A percentile compares a stretch with the other conserved stretches of the same genome.
These are phyloP conservation scores for Boletus subcaerulescens DNA, from an alignment of 768 basidiomycete species.

Conservation along the genomic window DNA sequence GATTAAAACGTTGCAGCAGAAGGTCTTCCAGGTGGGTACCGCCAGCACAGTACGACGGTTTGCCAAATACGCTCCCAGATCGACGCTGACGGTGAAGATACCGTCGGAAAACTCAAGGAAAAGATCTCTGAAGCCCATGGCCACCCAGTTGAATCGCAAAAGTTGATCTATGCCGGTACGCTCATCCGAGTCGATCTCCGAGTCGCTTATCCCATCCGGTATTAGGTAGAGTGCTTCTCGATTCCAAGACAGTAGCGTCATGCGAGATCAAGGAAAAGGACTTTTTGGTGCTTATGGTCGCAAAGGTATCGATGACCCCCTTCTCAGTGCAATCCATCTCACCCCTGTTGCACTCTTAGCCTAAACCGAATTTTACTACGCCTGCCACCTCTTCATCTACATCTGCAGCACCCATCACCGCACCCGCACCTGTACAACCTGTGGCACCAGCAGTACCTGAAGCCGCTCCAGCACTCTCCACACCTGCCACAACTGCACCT, in stretches of 20 bases:
- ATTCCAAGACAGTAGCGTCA: conserved; percentile 84
- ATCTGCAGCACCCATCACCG: neutral
- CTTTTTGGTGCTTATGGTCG: conserved; percentile 98
- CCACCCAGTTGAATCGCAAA: conserved; percentile 73
- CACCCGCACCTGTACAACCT: conserved; percentile 22
- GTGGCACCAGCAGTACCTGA: conserved; percentile 32
- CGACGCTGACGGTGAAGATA: conserved; percentile 74
- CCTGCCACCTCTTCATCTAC: conserved; percentile 27
- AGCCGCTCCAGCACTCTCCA: conserved; percentile 29
- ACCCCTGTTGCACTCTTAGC: conserved; percentile 36
- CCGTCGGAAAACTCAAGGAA: conserved; percentile 74
- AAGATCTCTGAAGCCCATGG: conserved; percentile 79
- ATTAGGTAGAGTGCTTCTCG: conserved; percentile 85
- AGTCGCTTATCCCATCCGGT: neutral
- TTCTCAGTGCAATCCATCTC: neutral
- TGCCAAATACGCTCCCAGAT: conserved; percentile 40
- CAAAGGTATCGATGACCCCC: conserved; percentile 63
- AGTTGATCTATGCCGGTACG: conserved; percentile 92
- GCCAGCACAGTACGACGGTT: neutral
- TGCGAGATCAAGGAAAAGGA: conserved; percentile 97
- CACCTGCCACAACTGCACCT: conserved; percentile 33
- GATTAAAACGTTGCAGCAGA: conserved; percentile 92
- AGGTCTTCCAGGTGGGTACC: conserved; percentile 72
- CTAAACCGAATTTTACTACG: conserved; percentile 45
- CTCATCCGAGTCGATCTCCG: conserved; percentile 7